Percentiles rank a stretch among this genome's conserved stretches.
Conservation (phyloP, 2,329 filamentous ascomycete species). For the Pseudogymnoascus sp. region DNA sequence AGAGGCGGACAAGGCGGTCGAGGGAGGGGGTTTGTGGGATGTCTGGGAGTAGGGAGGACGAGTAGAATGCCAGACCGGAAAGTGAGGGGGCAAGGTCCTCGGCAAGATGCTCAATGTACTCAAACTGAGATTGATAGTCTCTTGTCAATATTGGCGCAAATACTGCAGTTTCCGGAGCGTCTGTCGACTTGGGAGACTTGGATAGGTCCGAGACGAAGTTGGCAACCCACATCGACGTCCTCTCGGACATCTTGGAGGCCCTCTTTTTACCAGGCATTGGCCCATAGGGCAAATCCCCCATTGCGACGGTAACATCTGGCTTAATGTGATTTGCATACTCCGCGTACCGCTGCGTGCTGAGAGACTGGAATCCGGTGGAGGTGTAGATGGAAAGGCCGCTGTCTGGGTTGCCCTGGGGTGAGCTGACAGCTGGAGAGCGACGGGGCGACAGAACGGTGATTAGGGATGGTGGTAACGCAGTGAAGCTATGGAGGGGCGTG, state of each 20-base stretch:
- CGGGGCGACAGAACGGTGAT: conserved; percentile 70
- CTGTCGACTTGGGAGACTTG: conserved; percentile 29
- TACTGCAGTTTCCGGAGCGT: conserved; percentile 33
- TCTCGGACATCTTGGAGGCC: conserved; percentile 73
- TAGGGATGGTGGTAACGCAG: conserved; percentile 58
- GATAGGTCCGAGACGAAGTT: conserved; percentile 50
- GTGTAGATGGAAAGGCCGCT: conserved; percentile 71
- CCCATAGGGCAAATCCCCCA: conserved; percentile 64
- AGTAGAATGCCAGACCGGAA: conserved; percentile 71
- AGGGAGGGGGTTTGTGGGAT: conserved; percentile 52
- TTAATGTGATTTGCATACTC: conserved; percentile 55
- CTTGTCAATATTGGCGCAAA: conserved; percentile 69
- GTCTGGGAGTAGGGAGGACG: conserved; percentile 60
- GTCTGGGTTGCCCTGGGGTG: conserved; percentile 64
- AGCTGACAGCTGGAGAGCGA: conserved; percentile 65
- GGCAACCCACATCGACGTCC: conserved; percentile 75
- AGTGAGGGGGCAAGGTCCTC: conserved; percentile 54
- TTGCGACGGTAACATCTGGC: conserved; percentile 72
- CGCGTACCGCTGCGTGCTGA: conserved; percentile 64
- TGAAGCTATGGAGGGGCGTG: conserved; percentile 67
- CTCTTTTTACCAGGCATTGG: conserved; percentile 60
- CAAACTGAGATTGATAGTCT: conserved; percentile 64
- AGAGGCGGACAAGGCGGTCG: conserved; percentile 61
- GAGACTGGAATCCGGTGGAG: conserved; percentile 71
- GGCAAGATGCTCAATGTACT: conserved; percentile 68